These are phyloP conservation scores for Chlorella sp. DNA, from an alignment of 139 green algal genomes.

Conservation along the genomic window DNA sequence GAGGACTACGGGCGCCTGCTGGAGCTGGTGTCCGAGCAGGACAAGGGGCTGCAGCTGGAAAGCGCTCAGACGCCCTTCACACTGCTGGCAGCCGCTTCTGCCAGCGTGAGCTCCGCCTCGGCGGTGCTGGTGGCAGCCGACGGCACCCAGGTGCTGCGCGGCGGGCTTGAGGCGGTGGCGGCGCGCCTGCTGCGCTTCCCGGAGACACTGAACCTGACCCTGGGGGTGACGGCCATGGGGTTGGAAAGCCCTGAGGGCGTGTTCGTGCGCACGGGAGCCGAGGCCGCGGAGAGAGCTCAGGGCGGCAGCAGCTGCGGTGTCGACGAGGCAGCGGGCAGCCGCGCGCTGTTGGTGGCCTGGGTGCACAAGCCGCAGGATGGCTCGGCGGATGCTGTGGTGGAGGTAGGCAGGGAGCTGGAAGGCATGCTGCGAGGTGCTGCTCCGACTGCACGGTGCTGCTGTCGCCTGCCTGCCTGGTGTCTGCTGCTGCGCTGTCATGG, in stretches of 20 bases:
- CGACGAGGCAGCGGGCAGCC: background rate
- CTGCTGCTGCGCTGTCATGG: too few relatives aligned
- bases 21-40: constrained; percentile 70
- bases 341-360: constrained; percentile 47
- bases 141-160: constrained; percentile 43
- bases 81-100: constrained; percentile 45
- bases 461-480: too few relatives aligned
- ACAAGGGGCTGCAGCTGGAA: constrained; percentile 33
- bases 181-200: constrained; percentile 43
- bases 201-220: constrained; percentile 42
- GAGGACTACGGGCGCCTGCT: constrained; percentile 78
- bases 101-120: constrained; percentile 44
- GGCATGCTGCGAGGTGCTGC: too few relatives aligned
- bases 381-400: constrained; percentile 64
- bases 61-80: constrained; percentile 53
- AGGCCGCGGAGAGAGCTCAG: too few relatives aligned
- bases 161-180: constrained; percentile 26
- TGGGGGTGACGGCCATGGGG: constrained; percentile 61
- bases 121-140: constrained; percentile 48
- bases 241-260: constrained; percentile 62
- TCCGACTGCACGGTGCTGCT: too few relatives aligned
- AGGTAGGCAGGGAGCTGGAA: too few relatives aligned
- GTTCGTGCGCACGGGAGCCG: constrained; percentile 64
- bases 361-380: constrained; percentile 75
- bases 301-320: constrained; percentile 11